Evolutionary conservation across 805 yeast species (phyloP).

Genomic region (Saccharomycopsis guyanensis): DNA sequence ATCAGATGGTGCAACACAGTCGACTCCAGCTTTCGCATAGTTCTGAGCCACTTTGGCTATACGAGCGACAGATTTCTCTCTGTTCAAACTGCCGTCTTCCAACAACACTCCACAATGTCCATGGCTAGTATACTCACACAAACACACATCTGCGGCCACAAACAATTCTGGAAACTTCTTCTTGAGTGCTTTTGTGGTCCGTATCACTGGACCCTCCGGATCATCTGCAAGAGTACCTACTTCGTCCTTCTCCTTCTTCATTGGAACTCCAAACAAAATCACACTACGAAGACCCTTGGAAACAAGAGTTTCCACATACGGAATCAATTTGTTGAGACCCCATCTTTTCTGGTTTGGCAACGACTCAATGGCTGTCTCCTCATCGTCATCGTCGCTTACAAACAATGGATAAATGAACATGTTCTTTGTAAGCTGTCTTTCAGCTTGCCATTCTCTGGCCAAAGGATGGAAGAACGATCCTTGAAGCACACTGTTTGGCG

Average conservation of each 20-base stretch:
- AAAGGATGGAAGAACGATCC: conserved; percentile 95
- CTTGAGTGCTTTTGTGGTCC: conserved; percentile 59
- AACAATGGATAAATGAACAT: conserved; percentile 93
- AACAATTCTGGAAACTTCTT: conserved; percentile 71
- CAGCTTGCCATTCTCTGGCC: conserved; percentile 85
- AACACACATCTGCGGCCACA: conserved; percentile 89
- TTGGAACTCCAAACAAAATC: conserved; percentile 85
- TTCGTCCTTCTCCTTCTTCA: conserved; percentile 66
- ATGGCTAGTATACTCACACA: conserved; percentile 93
- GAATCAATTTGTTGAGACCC: conserved; percentile 73
- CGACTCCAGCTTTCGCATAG: conserved; percentile 93
- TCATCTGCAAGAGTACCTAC: conserved; percentile 90
- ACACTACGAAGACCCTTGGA: conserved; percentile 80
- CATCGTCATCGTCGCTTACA: conserved; percentile 74
- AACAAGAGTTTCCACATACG: conserved; percentile 62
- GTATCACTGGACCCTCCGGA: conserved; percentile 91
- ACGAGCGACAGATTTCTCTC: conserved; percentile 68
- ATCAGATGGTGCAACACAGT: conserved; percentile 94
- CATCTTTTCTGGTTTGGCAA: conserved; percentile 83
- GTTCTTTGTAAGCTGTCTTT: conserved; percentile 71
- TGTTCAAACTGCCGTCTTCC: conserved; percentile 79
- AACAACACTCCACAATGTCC: conserved; percentile 95
- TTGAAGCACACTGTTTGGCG: conserved; percentile 70
- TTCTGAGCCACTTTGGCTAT: conserved; percentile 92
- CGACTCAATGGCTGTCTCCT: conserved; percentile 63